Evolutionary conservation across 2,329 filamentous ascomycete species (phyloP).

Genomic region (Arthrobotrys entomopaga): DNA sequence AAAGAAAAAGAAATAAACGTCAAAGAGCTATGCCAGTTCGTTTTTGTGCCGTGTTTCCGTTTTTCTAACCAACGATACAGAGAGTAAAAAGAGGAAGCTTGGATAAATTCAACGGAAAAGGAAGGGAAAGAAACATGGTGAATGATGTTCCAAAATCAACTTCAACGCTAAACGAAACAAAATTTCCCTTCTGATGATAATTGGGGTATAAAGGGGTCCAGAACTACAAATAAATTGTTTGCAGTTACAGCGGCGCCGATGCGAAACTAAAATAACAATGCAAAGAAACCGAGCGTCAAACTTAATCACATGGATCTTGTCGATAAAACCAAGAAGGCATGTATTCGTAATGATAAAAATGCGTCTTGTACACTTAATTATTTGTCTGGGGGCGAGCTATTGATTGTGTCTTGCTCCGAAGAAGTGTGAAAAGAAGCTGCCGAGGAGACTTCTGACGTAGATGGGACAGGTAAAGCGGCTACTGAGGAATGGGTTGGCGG

Average conservation of each 20-base stretch:
- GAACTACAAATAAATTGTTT: conserved; percentile 12
- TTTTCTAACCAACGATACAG: conserved; percentile 45
- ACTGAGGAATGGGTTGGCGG: conserved; percentile 47
- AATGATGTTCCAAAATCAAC: conserved; percentile 43
- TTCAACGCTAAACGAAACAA: conserved; percentile 51
- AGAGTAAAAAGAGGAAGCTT: conserved; percentile 18
- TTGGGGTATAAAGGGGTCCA: conserved; percentile 45
- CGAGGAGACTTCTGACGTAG: conserved; percentile 42
- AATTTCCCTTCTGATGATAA: conserved; percentile 33
- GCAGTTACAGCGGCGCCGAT: conserved; percentile 27
- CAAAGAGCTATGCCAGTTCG: conserved; percentile 26
- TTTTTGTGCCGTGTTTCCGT: conserved; percentile 39
- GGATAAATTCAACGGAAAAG: conserved; percentile 7
- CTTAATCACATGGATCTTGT: neutral
- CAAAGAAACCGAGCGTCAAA: neutral
- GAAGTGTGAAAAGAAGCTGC: conserved; percentile 50
- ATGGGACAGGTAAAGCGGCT: conserved; percentile 37
- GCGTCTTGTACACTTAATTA: conserved; percentile 19
- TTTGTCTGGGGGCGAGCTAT: conserved; percentile 54
- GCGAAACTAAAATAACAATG: conserved; percentile 23
- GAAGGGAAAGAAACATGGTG: conserved; percentile 25
- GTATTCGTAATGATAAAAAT: neutral
- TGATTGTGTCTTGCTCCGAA: conserved; percentile 50
- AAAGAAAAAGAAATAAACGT: conserved; percentile 29
- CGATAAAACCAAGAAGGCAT: neutral